Evolutionary conservation across 148 eudicot species (phyloP), one percentile per base, ranked within the genome.

Genomic region (Nyssa sinensis): DNA sequence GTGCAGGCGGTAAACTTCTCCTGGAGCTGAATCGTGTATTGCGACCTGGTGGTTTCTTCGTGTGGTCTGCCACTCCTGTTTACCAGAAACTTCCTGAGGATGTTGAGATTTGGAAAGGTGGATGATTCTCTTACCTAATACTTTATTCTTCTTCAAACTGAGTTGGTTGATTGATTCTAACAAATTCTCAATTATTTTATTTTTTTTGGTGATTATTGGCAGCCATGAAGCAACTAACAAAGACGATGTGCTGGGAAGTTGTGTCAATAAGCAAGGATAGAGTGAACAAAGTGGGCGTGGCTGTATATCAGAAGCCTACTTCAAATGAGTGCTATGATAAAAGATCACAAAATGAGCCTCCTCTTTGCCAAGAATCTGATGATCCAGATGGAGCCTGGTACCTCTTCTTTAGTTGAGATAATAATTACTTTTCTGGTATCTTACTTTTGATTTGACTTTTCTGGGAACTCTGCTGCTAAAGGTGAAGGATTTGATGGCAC

Each of bases 31-130:
- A 90, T 75, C 90, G 92, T 74, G 80, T 91, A n/a, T 67, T 91
- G 64, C 84, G 96, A 21, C 93, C 93, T 60, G 93, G 96, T 29
- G 96, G 93, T 70, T 87, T 61, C 77, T 91, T 91, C 66, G 79
- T 91, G 17, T 91, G 96, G 96, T 91, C 93, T 69, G 96, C 96
- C 69, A 91, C 96, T 66, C 96, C 93, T 33, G 87, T 91, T 69
- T 91, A 91, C 74, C 84, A 77, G 79, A 91, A 73, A 51, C 80
- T 80, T 29, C 79, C 84, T 7, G 96, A 85, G 76, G 86, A 91
- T 85, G 87, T 79, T 64, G 80, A 72, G 69, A 87, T 88, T 66
- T 88, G 93, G 96, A 73, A 87, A 66, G 93, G 96, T 74, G 77
- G 69, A 62, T 64, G 49, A 53, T 32, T 32, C 27, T 64, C 67